These are phyloP conservation scores for Russula earlei DNA, from an alignment of 768 basidiomycete genomes.

Conservation along the genomic window DNA sequence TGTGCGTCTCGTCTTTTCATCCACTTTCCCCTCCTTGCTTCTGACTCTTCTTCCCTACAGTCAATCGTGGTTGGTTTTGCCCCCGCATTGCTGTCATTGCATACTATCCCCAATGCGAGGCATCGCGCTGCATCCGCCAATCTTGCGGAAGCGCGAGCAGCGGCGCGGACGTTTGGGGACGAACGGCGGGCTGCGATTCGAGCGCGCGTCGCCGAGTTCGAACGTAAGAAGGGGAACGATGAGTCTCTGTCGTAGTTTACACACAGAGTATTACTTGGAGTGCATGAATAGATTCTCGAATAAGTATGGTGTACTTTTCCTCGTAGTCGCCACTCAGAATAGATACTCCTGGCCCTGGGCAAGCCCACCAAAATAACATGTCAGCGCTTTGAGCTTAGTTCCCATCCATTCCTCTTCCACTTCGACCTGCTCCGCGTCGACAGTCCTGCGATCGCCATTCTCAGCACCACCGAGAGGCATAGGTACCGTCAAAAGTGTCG, in stretches of 20 bases:
- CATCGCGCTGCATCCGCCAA: conserved; percentile 48
- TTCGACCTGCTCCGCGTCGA: conserved; percentile 54
- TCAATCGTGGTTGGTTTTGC: conserved; percentile 37
- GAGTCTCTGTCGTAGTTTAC: neutral
- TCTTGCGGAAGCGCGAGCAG: conserved; percentile 48
- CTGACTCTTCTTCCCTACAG: conserved; percentile 23
- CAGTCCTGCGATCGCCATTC: neutral
- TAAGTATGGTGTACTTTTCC: neutral
- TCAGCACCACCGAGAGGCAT: neutral
- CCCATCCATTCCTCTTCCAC: conserved; percentile 98
- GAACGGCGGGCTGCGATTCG: conserved; percentile 44
- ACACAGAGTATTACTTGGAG: neutral
- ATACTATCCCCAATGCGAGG: conserved; percentile 30
- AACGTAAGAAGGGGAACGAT: conserved; percentile 15
- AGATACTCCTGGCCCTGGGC: conserved; percentile 55
- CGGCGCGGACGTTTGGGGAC: conserved; percentile 46
- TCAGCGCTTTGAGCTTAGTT: conserved; percentile 84
- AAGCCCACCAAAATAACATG: conserved; percentile 88
- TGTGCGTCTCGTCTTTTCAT: conserved; percentile 28
- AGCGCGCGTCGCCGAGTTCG: conserved; percentile 35
- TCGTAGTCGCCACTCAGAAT: conserved; percentile 30
- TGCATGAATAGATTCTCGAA: neutral
- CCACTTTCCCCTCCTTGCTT: neutral
- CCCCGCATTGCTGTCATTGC: conserved; percentile 33
- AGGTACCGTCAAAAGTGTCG: conserved; percentile 33